These are phyloP conservation scores for Claviceps fusiformis DNA, from an alignment of 2,329 filamentous ascomycete species.

Conservation along the genomic window DNA sequence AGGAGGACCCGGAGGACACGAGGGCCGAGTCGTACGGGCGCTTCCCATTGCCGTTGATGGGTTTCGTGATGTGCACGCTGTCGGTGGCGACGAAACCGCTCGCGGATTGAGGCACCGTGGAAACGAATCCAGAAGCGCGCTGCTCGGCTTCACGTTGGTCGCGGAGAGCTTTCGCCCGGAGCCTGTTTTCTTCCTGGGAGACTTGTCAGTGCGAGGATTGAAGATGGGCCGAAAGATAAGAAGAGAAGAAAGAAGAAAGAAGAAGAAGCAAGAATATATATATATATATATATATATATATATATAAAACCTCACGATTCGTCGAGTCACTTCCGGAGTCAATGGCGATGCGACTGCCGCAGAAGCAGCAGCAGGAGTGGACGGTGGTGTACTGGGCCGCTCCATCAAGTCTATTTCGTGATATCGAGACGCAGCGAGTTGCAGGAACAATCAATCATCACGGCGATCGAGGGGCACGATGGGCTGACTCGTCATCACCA, in stretches of 20 bases:
- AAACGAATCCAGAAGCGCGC: constrained; percentile 28
- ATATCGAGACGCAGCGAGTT: background rate
- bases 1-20: background rate
- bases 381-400: constrained; percentile 28
- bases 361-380: constrained; percentile 12
- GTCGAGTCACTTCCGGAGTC: constrained; percentile 39
- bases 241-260: too few species aligned
- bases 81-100: constrained; percentile 61
- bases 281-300: too few species aligned
- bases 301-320: constrained; percentile 28
- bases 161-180: constrained; percentile 78
- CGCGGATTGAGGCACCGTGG: constrained; percentile 34
- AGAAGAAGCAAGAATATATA: too few species aligned
- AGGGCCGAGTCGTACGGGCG: constrained; percentile 55
- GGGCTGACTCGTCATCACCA: background rate
- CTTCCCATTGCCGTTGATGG: constrained; percentile 42
- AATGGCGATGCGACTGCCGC: constrained; percentile 28
- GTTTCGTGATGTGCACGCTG: constrained; percentile 40
- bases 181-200: constrained; percentile 65
- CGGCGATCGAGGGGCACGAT: background rate
- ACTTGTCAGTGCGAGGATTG: constrained; percentile 6
- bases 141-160: constrained; percentile 56
- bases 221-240: too few species aligned
- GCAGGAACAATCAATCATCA: background rate
- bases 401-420: constrained; percentile 25